A percentile compares a stretch with the other conserved stretches of the same genome.
Conservation (phyloP, 768 basidiomycete genomes). For the Crassisporium funariophilum region DNA sequence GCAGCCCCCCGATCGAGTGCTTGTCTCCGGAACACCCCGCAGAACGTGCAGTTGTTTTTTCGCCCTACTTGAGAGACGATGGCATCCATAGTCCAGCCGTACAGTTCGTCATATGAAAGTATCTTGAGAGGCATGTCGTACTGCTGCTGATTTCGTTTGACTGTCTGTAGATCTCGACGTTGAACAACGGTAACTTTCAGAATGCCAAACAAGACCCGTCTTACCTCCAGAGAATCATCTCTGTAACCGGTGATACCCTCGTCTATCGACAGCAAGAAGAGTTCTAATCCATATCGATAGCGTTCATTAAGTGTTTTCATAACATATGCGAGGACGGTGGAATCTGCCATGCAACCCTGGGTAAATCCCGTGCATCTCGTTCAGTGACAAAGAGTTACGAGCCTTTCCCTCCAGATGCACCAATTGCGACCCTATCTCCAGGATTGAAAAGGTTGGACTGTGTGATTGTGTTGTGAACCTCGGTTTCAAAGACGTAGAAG, state of each 20-base stretch:
- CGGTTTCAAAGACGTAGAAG: conserved; percentile 97
- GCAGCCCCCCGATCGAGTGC: conserved; percentile 95
- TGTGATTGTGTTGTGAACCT: conserved; percentile 94
- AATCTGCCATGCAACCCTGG: conserved; percentile 58
- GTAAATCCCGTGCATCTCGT: conserved; percentile 15
- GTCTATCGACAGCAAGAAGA: conserved; percentile 95
- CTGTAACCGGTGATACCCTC: conserved; percentile 98
- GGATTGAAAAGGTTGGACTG: conserved; percentile 81
- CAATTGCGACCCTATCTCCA: conserved; percentile 94
- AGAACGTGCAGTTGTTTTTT: conserved; percentile 99
- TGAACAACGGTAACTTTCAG: conserved; percentile 1
- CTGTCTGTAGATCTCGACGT: conserved; percentile 61
- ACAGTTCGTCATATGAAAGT: conserved; percentile 92
- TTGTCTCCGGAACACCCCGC: conserved; percentile 95
- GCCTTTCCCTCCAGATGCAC: conserved; percentile 99
- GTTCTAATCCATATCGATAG: conserved; percentile 87
- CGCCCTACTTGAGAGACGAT: conserved; percentile 93
- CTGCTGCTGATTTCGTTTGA: conserved; percentile 95
- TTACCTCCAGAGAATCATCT: conserved; percentile 93
- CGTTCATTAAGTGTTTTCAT: conserved; percentile 96
- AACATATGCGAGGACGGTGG: conserved; percentile 95
- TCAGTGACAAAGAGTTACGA: conserved; percentile 17
- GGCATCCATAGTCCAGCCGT: conserved; percentile 99
- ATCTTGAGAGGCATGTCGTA: conserved; percentile 96
- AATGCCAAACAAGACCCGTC: conserved; percentile 4